Evolutionary conservation across 805 yeast species (phyloP), one percentile per base, ranked within the genome.

Genomic region (Kuraishia cidri): DNA sequence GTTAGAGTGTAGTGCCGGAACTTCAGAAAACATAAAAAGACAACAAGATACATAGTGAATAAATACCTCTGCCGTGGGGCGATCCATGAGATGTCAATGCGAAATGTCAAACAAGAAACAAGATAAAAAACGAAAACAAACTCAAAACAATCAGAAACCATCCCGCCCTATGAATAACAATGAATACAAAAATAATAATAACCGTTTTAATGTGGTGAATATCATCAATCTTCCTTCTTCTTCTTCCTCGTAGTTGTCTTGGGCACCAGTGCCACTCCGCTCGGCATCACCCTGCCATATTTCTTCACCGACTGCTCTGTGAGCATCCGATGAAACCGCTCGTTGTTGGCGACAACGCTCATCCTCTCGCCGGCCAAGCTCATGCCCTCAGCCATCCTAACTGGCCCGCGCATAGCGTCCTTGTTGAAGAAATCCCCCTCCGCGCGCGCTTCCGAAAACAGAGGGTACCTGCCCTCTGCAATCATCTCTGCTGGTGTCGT

Each of bases 251-350:
- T n/a, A n/a, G n/a, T n/a, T n/a, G n/a, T n/a, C n/a, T n/a, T n/a
- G n/a, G n/a, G n/a, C n/a, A n/a, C n/a, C 18, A 29, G 30, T 5
- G 39, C 28, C 16, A 42, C 33, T 7, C 54, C 54, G 34, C 49
- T 47, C 2, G 52, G 41, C 36, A 45, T 37, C 17, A 24, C 14
- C n/a, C 29, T 32, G 5, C 54, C 54, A 32, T 31, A 48, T 30
- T 39, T 48, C 17, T 34, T 17, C 3, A 32, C 38, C 9, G 41
- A 38, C 17, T 31, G 41, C n/a, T 27, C 25, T 9, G 33, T 33
- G 25, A 26, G 28, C 11, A 30, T 26, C 21, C 29, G 13, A n/a
- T 31, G 26, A n/a, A 27, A 19, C 11, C 30, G 20, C 18, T 27
- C 30, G 20, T 19, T 15, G 12, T 19, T 17, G 18, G 30, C 21